Percentiles rank a stretch among this genome's conserved stretches.
Evolutionary conservation across 2,329 filamentous ascomycete species (phyloP).

Genomic region (Xylaria arbuscula): DNA sequence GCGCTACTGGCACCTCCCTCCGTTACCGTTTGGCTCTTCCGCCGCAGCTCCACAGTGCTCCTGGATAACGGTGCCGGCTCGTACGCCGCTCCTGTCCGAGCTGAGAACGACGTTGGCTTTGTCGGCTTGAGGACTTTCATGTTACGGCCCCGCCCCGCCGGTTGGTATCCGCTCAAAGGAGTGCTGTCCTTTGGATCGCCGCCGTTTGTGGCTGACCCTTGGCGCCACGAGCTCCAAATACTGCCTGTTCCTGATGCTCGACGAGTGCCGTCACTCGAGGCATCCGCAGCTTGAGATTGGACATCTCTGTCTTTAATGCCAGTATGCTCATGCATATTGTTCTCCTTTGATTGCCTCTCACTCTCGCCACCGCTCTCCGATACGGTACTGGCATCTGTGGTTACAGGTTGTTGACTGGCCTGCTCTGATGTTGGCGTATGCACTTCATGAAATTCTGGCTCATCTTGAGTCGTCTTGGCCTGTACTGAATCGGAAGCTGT

Average conservation of each 20-base stretch:
- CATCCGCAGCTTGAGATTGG: conserved; percentile 43
- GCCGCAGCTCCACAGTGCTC: conserved; percentile 61
- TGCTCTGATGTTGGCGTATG: conserved; percentile 52
- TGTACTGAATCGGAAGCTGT: conserved; percentile 42
- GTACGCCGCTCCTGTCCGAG: conserved; percentile 62
- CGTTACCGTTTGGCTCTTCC: conserved; percentile 62
- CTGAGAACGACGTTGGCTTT: conserved; percentile 69
- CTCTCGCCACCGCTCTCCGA: conserved; percentile 60
- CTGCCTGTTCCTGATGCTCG: conserved; percentile 58
- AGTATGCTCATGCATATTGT: conserved; percentile 41
- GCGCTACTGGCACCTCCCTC: conserved; percentile 47
- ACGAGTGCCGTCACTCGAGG: conserved; percentile 43
- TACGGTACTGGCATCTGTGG: conserved; percentile 49
- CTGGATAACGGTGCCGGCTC: conserved; percentile 62
- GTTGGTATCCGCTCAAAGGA: conserved; percentile 75
- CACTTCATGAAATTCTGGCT: conserved; percentile 52
- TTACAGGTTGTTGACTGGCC: conserved; percentile 49
- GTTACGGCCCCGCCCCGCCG: conserved; percentile 71
- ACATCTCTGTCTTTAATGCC: conserved; percentile 49
- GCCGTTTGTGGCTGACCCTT: conserved; percentile 60
- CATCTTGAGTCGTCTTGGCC: conserved; percentile 45
- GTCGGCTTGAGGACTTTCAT: conserved; percentile 92
- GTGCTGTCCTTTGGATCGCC: conserved; percentile 65
- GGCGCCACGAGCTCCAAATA: conserved; percentile 79
- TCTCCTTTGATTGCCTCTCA: conserved; percentile 53